A percentile compares a stretch with the other conserved stretches of the same genome.
These are phyloP conservation scores for Leccinum solheimii DNA, from an alignment of 1,284 basidiomycete genomes.

Conservation along the genomic window DNA sequence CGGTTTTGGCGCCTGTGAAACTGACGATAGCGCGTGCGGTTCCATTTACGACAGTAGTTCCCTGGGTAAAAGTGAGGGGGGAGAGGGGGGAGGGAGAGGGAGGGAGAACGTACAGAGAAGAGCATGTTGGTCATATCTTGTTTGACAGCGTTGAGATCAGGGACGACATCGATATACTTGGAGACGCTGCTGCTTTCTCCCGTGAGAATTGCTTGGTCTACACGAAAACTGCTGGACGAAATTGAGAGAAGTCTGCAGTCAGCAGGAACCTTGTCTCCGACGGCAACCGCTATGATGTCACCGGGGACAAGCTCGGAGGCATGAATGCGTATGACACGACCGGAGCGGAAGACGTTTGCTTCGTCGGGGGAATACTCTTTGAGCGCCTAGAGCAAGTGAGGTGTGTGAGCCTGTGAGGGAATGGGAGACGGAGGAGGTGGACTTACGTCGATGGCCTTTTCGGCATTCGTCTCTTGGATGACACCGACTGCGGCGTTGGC, in stretches of 20 bases:
- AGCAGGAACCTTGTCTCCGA: conserved; percentile 93
- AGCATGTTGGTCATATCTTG: conserved; percentile 96
- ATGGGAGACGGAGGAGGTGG: conserved; percentile 1
- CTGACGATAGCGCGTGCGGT: conserved; percentile 83
- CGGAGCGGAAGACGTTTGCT: conserved; percentile 83
- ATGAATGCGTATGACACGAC: conserved; percentile 72
- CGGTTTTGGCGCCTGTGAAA: conserved; percentile 82
- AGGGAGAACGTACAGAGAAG: conserved; percentile 62
- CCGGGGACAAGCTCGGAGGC: conserved; percentile 90
- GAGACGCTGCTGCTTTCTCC: conserved; percentile 89
- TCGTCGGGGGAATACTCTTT: conserved; percentile 96
- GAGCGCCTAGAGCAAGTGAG: conserved; percentile 63
- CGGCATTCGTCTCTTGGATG: conserved; percentile 92
- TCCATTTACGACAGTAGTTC: conserved; percentile 93
- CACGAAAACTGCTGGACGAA: conserved; percentile 86
- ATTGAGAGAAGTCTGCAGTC: conserved; percentile 89
- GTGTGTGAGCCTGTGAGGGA: conserved; percentile 2
- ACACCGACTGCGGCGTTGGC: conserved; percentile 95
- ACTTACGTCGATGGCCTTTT: conserved; percentile 92
- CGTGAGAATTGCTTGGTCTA: conserved; percentile 94
- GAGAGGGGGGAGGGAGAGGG: neutral
- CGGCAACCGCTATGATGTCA: conserved; percentile 85
- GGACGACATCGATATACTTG: conserved; percentile 70
- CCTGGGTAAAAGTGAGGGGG: conserved; percentile 46
- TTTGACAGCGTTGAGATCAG: conserved; percentile 80